Evolutionary conservation across 2,329 filamentous ascomycete genomes (phyloP).

Genomic region (Emergomyces pasteurianus): DNA sequence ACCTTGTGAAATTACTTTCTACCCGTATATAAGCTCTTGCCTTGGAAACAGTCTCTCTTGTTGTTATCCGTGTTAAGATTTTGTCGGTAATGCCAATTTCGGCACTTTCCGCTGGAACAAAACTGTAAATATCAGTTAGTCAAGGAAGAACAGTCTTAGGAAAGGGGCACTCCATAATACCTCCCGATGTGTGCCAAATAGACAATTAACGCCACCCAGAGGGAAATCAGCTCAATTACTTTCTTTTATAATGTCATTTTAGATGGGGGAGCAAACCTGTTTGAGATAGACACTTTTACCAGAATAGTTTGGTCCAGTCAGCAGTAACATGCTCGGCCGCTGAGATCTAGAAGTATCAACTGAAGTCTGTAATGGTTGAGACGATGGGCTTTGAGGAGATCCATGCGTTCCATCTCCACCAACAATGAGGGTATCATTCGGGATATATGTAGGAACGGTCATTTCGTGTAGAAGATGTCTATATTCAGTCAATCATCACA

Average conservation of each 20-base stretch:
- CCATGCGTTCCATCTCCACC: constrained; percentile 38
- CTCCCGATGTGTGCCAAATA: constrained; percentile 82
- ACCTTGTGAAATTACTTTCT: background rate
- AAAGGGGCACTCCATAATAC: constrained; percentile 15
- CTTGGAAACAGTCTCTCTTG: constrained; percentile 55
- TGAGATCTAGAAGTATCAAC: constrained; percentile 7
- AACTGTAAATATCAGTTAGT: constrained; percentile 40
- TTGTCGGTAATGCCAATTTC: constrained; percentile 81
- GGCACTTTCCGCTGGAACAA: constrained; percentile 68
- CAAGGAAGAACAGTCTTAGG: constrained; percentile 1
- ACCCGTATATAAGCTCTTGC: constrained; percentile 14
- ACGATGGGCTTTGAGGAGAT: background rate
- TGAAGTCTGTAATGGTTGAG: background rate
- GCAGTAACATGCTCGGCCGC: constrained; percentile 56
- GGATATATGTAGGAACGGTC: constrained; percentile 65
- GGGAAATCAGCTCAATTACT: constrained; percentile 6
- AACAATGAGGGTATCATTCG: constrained; percentile 63
- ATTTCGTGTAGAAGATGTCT: constrained; percentile 78
- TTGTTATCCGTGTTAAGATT: constrained; percentile 76
- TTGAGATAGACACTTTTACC: constrained; percentile 95
- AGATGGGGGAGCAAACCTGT: constrained; percentile 39
- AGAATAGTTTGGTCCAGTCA: constrained; percentile 93
- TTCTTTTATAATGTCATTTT: background rate
- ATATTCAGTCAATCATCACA: constrained; percentile 8
- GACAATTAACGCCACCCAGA: constrained; percentile 63